phyloP scores from a whole-genome alignment of 2,329 filamentous ascomycete species.

The Sporothrix humicola region DNA sequence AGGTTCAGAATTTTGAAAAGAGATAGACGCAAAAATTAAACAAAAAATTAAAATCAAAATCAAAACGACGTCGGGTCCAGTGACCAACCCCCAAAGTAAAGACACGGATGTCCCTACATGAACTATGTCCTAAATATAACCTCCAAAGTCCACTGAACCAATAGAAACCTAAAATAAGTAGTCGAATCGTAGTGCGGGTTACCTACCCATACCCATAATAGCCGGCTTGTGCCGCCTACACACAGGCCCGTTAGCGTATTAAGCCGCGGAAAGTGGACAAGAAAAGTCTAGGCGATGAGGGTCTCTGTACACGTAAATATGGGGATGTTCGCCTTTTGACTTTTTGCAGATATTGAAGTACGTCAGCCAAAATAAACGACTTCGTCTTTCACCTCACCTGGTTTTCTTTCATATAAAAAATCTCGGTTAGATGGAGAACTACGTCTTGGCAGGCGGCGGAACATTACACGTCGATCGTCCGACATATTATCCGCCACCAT shows the following conservation, averaged over 20 bases:
- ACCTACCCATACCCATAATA: not conserved
- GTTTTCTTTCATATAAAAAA: not conserved
- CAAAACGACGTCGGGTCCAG: too few relatives aligned
- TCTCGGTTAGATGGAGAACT: not conserved
- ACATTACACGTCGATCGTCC: not conserved
- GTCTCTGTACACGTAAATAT: not conserved
- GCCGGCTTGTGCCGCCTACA: constrained; percentile 5
- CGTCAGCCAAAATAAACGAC: too few relatives aligned
- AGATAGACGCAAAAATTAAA: too few relatives aligned
- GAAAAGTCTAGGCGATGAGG: not conserved
- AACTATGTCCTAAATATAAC: too few relatives aligned
- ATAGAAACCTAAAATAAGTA: too few relatives aligned
- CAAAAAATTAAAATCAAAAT: too few relatives aligned
- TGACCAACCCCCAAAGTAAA: too few relatives aligned
- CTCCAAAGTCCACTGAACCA: too few relatives aligned
- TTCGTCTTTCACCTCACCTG: not conserved
- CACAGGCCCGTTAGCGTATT: not conserved
- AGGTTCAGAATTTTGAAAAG: too few relatives aligned
- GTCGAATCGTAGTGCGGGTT: too few relatives aligned
- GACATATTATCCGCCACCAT: not conserved
- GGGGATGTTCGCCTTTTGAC: too few relatives aligned
- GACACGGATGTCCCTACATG: too few relatives aligned
- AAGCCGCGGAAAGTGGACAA: not conserved
- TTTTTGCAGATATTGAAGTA: not conserved
- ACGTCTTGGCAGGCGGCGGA: not conserved